Evolutionary conservation across 2,329 filamentous ascomycete species (phyloP).

Genomic region (Aureobasidium namibiae): DNA sequence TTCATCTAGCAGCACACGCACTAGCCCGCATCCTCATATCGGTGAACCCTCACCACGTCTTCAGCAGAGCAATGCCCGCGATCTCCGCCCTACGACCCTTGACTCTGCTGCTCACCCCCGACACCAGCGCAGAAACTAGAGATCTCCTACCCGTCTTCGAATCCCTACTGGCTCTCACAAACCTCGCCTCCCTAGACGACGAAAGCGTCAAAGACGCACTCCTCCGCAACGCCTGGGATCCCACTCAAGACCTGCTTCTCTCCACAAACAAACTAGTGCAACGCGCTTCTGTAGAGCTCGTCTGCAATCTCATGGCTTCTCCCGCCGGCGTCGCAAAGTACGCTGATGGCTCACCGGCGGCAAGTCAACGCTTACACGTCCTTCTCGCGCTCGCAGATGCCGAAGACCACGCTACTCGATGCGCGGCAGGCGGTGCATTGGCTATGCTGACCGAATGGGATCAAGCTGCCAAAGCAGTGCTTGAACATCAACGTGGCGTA

Average conservation of each 20-base stretch:
- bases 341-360: slow-evolving; percentile 57
- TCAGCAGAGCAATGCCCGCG: slow-evolving; percentile 65
- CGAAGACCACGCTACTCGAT: slow-evolving; percentile 69
- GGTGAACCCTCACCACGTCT: slow-evolving; percentile 58
- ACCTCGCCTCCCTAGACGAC: slow-evolving; percentile 71
- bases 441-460: slow-evolving; percentile 78
- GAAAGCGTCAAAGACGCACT: slow-evolving; percentile 56
- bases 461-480: slow-evolving; percentile 60
- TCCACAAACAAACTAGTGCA: slow-evolving; percentile 67
- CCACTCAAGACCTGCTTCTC: slow-evolving; percentile 76
- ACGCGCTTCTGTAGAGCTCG: slow-evolving; percentile 76
- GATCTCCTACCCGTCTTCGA: slow-evolving; percentile 89
- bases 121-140: slow-evolving; percentile 50
- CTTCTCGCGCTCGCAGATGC: slow-evolving; percentile 81
- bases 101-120: slow-evolving; percentile 60
- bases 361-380: slow-evolving; percentile 69
- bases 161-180: slow-evolving; percentile 82
- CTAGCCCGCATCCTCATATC: slow-evolving; percentile 67
- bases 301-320: slow-evolving; percentile 79
- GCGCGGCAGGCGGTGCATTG: slow-evolving; percentile 79
- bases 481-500: slow-evolving; percentile 64
- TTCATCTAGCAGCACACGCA: slow-evolving; percentile 11
- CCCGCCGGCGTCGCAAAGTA: slow-evolving; percentile 61
- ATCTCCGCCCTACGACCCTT: slow-evolving; percentile 78
- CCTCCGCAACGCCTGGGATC: slow-evolving; percentile 63